Evolutionary conservation across 2,329 filamentous ascomycete species (phyloP).

Genomic region (Hypomyces perniciosus): DNA sequence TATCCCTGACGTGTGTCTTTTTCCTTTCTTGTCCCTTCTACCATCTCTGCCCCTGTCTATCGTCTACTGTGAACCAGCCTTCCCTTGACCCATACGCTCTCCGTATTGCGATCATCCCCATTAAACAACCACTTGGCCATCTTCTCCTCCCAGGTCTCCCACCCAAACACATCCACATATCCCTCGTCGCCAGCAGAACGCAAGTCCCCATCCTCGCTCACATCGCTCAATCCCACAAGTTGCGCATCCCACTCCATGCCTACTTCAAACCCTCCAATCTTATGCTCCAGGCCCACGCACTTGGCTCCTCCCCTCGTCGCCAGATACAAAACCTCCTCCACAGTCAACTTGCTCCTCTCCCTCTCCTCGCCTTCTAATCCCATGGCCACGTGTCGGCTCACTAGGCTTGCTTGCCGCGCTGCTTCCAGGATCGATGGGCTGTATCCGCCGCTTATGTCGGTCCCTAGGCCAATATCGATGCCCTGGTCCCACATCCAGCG

Average conservation of each 20-base stretch:
- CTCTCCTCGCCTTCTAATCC: conserved; percentile 27
- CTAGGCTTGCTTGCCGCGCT: conserved; percentile 73
- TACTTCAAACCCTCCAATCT: conserved; percentile 73
- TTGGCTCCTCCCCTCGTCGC: conserved; percentile 82
- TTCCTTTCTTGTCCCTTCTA: background rate
- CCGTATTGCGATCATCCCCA: conserved; percentile 88
- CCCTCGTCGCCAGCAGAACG: conserved; percentile 37
- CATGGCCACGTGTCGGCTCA: conserved; percentile 67
- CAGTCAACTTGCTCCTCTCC: conserved; percentile 61
- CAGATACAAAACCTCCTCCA: conserved; percentile 80
- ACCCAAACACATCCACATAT: conserved; percentile 83
- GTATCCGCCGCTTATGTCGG: conserved; percentile 86
- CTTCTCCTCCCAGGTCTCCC: conserved; percentile 80
- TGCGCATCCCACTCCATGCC: conserved; percentile 92
- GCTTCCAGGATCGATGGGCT: conserved; percentile 74
- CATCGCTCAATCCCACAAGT: conserved; percentile 59
- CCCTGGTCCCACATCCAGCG: conserved; percentile 67
- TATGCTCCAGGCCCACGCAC: conserved; percentile 66
- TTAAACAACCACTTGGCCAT: conserved; percentile 93
- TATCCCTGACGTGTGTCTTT: background rate
- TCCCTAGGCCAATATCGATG: conserved; percentile 78
- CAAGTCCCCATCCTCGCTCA: conserved; percentile 25
- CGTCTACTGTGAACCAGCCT: conserved; percentile 61
- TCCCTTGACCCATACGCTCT: conserved; percentile 83
- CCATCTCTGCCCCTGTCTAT: background rate